phyloP scores from a whole-genome alignment of 805 yeast species.

The Wickerhamomyces chaumierensis region DNA sequence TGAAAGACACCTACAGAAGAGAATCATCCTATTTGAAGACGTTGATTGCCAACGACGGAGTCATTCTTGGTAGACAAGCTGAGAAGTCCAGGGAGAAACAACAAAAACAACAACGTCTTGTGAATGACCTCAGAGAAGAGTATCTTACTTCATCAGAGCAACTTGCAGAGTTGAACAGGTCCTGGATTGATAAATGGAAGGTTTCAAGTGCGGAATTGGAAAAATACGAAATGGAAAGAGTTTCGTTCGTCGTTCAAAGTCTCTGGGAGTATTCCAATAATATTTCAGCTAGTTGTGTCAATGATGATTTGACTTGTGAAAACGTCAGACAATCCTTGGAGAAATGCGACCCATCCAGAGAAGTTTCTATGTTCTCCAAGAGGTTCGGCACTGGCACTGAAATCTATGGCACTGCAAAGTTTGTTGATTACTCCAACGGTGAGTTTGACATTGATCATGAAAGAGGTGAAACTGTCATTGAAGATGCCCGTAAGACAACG shows the following conservation, averaged over 20 bases:
- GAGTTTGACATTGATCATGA: constrained; percentile 25
- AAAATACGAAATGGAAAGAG: constrained; percentile 59
- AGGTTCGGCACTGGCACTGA: constrained; percentile 54
- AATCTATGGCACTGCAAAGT: constrained; percentile 47
- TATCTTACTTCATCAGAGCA: constrained; percentile 45
- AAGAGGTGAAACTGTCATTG: constrained; percentile 9
- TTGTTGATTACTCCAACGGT: constrained; percentile 47
- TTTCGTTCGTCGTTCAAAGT: constrained; percentile 56
- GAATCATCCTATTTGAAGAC: constrained; percentile 52
- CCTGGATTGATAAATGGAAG: constrained; percentile 68
- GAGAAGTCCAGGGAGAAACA: constrained; percentile 48
- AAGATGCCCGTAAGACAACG: not conserved
- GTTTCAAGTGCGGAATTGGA: constrained; percentile 51
- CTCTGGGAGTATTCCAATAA: constrained; percentile 73
- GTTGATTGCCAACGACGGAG: constrained; percentile 46
- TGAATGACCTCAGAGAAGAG: constrained; percentile 33
- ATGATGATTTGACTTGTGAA: constrained; percentile 70
- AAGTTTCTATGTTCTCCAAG: constrained; percentile 41
- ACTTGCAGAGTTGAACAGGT: constrained; percentile 44
- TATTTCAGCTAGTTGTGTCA: constrained; percentile 65
- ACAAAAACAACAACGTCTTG: constrained; percentile 33
- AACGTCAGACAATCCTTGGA: constrained; percentile 57
- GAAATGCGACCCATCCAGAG: constrained; percentile 50
- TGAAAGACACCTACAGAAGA: constrained; percentile 39
- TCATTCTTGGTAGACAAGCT: constrained; percentile 66